Percentiles rank a stretch among this genome's conserved stretches.
phyloP scores from a whole-genome alignment of 768 basidiomycete genomes.

The Serendipita sp. region DNA sequence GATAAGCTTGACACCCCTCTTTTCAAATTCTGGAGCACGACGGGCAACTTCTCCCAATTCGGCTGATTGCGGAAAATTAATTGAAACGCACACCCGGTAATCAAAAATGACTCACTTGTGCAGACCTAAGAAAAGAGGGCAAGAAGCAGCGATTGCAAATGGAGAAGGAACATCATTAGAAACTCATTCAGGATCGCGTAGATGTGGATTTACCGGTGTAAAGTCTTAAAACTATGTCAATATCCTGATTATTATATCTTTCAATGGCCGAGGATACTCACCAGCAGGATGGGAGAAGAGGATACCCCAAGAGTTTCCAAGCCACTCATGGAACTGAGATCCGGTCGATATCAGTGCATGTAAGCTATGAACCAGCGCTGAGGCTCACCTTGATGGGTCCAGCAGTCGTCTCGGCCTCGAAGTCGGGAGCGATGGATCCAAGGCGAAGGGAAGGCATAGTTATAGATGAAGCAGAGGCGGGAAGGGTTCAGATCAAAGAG shows the following conservation, averaged over 20 bases:
- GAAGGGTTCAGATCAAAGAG: neutral
- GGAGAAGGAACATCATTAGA: too few species aligned
- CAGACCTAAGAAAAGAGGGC: slow-evolving; percentile 27
- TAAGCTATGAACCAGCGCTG: too few species aligned
- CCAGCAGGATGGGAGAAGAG: slow-evolving; percentile 85
- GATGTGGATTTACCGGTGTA: slow-evolving; percentile 34
- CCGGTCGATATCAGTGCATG: too few species aligned
- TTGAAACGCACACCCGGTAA: too few species aligned
- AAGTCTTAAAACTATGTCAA: slow-evolving; percentile 31
- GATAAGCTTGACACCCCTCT: slow-evolving; percentile 83
- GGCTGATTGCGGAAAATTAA: too few species aligned
- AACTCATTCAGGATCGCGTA: too few species aligned
- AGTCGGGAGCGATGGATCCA: slow-evolving; percentile 80
- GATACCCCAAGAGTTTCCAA: slow-evolving; percentile 74
- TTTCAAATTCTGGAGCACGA: slow-evolving; percentile 65
- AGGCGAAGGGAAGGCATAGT: slow-evolving; percentile 27
- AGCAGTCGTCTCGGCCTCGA: slow-evolving; percentile 73
- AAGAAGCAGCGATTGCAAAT: too few species aligned
- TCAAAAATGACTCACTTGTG: slow-evolving; percentile 54
- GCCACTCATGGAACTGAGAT: slow-evolving; percentile 67
- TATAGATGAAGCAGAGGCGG: neutral
- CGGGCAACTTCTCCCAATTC: slow-evolving; percentile 81
- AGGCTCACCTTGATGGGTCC: slow-evolving; percentile 46
- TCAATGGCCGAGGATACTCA: neutral
- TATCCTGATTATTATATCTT: too few species aligned